Evolutionary conservation across 768 basidiomycete genomes (phyloP).

Genomic region (Saitozyma sp.): DNA sequence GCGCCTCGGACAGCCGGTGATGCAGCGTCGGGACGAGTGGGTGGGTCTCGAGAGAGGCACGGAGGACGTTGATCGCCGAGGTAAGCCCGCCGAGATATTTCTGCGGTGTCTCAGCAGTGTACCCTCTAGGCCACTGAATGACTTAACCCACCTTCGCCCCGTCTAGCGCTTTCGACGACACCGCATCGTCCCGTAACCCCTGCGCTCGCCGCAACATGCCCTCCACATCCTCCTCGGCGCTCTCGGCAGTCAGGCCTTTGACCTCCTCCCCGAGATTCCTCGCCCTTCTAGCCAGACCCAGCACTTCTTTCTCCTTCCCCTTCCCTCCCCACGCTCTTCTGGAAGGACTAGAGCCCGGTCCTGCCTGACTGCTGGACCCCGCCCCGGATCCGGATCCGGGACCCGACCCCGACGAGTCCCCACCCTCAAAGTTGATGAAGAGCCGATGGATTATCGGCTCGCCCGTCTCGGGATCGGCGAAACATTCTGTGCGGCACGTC

Average conservation of each 20-base stretch:
- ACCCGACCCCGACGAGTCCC: conserved; percentile 7
- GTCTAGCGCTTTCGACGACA: conserved; percentile 24
- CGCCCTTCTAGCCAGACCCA: conserved; percentile 33
- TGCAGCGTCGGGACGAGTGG: conserved; percentile 22
- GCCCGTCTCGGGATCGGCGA: conserved; percentile 34
- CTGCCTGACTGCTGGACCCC: conserved; percentile 1
- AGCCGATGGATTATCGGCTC: conserved; percentile 32
- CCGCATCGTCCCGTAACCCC: conserved; percentile 23
- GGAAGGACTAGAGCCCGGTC: background rate
- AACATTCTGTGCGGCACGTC: conserved; percentile 34
- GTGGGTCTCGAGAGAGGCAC: conserved; percentile 11
- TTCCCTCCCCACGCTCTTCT: conserved; percentile 4
- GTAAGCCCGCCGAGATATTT: conserved; percentile 32
- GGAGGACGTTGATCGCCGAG: conserved; percentile 18
- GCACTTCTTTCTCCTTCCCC: conserved; percentile 20
- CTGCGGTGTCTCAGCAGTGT: too few relatives aligned
- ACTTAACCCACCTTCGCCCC: conserved; percentile 34
- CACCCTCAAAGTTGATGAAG: conserved; percentile 28
- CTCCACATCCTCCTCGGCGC: conserved; percentile 21
- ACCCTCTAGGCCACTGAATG: too few relatives aligned
- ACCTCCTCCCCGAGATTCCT: conserved; percentile 25
- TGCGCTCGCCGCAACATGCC: conserved; percentile 20
- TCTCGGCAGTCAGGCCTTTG: conserved; percentile 14
- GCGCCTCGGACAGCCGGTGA: background rate
- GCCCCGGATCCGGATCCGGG: conserved; percentile 6